Evolutionary conservation across 345 rosid genomes (phyloP).

Genomic region (Eucalyptus cladocalyx): DNA sequence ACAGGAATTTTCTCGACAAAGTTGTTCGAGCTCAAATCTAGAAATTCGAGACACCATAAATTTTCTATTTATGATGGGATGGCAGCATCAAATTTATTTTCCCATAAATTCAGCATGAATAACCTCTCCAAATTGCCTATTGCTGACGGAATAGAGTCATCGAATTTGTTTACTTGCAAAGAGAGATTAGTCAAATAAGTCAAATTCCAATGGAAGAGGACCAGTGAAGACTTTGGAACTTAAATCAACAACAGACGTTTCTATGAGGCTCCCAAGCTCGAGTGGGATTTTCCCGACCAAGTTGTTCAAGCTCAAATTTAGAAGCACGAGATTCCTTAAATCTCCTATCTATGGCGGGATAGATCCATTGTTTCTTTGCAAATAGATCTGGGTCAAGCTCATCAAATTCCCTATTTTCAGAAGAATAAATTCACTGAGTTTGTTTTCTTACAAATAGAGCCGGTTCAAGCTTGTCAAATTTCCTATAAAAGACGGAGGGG

Average conservation of each 20-base stretch:
- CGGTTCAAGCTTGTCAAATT: rapidly evolving
- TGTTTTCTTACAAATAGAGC: neutral
- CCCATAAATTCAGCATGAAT: rapidly evolving
- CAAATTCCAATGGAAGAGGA: neutral
- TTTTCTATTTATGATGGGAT: neutral
- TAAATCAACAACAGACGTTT: rapidly evolving
- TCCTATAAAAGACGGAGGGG: neutral
- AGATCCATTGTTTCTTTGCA: neutral
- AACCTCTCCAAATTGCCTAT: neutral
- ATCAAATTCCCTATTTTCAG: neutral
- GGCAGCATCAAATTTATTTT: neutral
- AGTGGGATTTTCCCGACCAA: neutral
- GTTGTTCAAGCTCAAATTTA: neutral
- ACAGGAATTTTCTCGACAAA: neutral
- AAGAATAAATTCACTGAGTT: neutral
- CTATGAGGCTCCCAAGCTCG: neutral
- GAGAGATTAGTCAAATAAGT: rapidly evolving
- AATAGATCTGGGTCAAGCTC: rapidly evolving
- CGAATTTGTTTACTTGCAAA: neutral
- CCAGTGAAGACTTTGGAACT: neutral
- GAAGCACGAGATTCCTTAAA: rapidly evolving
- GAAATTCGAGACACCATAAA: rapidly evolving
- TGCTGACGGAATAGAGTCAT: neutral
- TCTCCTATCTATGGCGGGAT: neutral
- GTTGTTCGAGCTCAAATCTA: neutral